Evolutionary conservation across 176 grass and related monocot species (phyloP).

Genomic region (Canna indica): DNA sequence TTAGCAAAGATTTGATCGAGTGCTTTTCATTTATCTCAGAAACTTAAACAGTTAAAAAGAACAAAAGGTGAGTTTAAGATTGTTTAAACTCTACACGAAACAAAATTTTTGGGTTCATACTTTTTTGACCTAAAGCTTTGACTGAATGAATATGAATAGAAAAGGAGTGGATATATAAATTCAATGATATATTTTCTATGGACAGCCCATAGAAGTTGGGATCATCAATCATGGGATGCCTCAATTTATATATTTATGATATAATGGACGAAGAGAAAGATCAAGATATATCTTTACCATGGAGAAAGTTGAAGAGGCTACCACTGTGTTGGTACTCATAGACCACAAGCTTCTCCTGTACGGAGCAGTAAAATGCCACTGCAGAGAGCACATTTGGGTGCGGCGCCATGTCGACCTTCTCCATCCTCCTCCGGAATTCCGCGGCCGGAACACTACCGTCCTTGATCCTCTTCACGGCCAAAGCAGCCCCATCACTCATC

Average conservation of each 20-base stretch:
- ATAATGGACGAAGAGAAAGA: background rate
- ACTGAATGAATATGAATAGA: no score
- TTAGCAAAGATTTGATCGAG: no score
- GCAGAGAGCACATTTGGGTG: slow-evolving; percentile 44
- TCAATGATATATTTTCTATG: no score
- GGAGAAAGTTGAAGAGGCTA: slow-evolving; percentile 45
- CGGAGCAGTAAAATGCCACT: slow-evolving; percentile 53
- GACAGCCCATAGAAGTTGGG: no score
- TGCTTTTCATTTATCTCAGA: no score
- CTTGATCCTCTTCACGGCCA: slow-evolving; percentile 66
- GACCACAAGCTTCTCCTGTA: slow-evolving; percentile 65
- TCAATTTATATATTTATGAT: background rate
- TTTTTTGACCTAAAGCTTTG: no score
- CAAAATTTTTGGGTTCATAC: no score
- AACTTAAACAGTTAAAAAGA: no score
- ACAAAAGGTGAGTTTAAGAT: no score
- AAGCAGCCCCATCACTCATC: slow-evolving; percentile 25
- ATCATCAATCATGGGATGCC: background rate
- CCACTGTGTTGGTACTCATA: slow-evolving; percentile 50
- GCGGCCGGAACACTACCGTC: slow-evolving; percentile 23
- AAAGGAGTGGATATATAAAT: no score
- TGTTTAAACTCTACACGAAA: no score
- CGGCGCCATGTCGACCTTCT: slow-evolving; percentile 25
- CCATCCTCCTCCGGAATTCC: slow-evolving; percentile 46
- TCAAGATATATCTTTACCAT: slow-evolving; percentile 17